Evolutionary conservation across 179 eudicot genomes (phyloP).

Genomic region (Spinacia oleracea): DNA sequence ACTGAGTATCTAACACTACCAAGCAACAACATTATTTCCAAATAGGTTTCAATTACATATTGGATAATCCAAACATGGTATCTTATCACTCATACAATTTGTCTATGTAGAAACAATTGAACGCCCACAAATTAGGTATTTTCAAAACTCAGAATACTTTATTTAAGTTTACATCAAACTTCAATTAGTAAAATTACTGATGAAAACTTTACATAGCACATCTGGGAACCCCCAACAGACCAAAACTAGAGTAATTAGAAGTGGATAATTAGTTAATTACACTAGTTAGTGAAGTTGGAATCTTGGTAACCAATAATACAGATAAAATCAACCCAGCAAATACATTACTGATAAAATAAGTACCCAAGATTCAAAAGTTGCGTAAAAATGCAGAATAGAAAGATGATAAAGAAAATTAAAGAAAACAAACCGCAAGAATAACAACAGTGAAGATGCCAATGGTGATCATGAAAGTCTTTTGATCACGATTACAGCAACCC

Average conservation of each 20-base stretch:
- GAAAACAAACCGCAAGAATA: constrained; percentile 61
- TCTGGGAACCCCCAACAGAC: too few relatives aligned
- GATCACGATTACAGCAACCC: constrained; percentile 77
- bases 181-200: background rate
- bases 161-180: background rate
- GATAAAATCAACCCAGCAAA: background rate
- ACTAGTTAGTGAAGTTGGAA: constrained; percentile 3
- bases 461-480: constrained; percentile 58
- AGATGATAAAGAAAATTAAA: constrained; percentile 4
- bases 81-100: background rate
- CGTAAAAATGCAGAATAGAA: background rate
- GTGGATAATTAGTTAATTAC: background rate
- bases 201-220: too few relatives aligned
- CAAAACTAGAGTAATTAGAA: background rate
- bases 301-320: background rate
- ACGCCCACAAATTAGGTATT: background rate
- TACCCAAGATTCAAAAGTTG: constrained; percentile 19
- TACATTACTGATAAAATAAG: background rate
- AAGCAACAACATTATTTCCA: background rate
- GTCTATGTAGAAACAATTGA: background rate
- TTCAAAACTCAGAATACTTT: background rate
- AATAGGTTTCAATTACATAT: background rate
- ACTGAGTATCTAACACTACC: background rate
- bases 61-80: background rate
- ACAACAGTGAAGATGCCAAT: constrained; percentile 64